Evolutionary conservation across 192 early-diverging fungal species (phyloP).

Genomic region (Kickxella alabastrina): DNA sequence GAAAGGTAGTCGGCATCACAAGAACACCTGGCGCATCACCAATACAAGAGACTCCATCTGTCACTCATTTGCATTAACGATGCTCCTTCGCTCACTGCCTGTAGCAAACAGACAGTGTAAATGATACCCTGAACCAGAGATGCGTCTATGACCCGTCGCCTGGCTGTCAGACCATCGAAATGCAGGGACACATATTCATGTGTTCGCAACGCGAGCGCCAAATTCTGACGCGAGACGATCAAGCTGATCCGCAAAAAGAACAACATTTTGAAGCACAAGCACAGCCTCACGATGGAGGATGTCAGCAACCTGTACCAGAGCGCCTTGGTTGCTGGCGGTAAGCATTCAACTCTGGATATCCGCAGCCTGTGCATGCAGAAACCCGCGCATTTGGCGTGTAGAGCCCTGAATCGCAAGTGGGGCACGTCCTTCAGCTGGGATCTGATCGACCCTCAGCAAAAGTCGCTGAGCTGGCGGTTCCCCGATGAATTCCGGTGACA

Average conservation of each 20-base stretch:
- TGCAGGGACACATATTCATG: no score
- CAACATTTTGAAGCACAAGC: constrained; percentile 27
- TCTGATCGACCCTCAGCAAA: constrained; percentile 37
- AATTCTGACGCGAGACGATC: constrained; percentile 43
- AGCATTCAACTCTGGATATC: constrained; percentile 47
- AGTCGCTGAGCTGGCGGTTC: constrained; percentile 39
- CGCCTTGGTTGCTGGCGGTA: constrained; percentile 51
- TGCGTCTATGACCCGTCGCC: no score
- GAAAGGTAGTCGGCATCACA: no score
- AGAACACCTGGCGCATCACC: no score
- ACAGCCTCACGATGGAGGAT: constrained; percentile 47
- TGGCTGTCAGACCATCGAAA: no score
- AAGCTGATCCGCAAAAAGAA: constrained; percentile 50
- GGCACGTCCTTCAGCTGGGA: constrained; percentile 55
- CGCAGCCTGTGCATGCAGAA: constrained; percentile 51
- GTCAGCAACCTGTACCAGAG: constrained; percentile 53
- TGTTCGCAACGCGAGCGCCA: no score
- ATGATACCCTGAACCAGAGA: no score
- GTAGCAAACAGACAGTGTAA: no score
- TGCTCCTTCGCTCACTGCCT: no score
- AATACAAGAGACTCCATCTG: no score
- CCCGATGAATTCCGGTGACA: constrained; percentile 38
- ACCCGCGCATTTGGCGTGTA: constrained; percentile 25
- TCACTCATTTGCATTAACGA: no score
- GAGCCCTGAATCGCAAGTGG: constrained; percentile 56